Evolutionary conservation across 2,329 filamentous ascomycete genomes (phyloP).

Genomic region (Fusarium caatingaense): DNA sequence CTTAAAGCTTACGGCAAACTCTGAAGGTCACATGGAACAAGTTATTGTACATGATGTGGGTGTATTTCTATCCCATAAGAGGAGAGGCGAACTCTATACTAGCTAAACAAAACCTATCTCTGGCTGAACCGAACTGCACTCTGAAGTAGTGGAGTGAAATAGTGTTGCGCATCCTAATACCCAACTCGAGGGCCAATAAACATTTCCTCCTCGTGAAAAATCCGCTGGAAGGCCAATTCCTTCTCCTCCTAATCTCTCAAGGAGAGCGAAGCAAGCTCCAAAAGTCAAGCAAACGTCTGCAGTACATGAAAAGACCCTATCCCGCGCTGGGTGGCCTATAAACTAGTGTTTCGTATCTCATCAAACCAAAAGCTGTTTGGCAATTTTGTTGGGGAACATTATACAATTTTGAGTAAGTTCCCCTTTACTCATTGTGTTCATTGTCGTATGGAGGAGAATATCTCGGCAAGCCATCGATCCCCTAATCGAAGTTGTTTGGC

Average conservation of each 20-base stretch:
- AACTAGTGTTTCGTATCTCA: constrained; percentile 41
- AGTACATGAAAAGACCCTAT: constrained; percentile 41
- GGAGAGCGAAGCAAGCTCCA: constrained; percentile 30
- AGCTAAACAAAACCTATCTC: constrained; percentile 38
- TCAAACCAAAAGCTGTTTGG: constrained; percentile 36
- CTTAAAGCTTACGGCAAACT: not conserved
- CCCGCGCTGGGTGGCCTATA: constrained; percentile 31
- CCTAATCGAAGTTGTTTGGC: constrained; percentile 49
- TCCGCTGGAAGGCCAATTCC: constrained; percentile 5
- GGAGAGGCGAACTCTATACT: constrained; percentile 45
- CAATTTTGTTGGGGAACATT: constrained; percentile 33
- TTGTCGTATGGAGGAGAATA: not conserved
- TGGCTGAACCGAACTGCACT: constrained; percentile 33
- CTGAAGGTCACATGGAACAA: not conserved
- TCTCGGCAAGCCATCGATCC: not conserved
- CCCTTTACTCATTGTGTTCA: constrained; percentile 22
- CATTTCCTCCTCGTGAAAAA: constrained; percentile 18
- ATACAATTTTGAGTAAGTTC: constrained; percentile 40
- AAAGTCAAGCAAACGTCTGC: constrained; percentile 31
- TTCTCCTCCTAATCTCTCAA: constrained; percentile 3
- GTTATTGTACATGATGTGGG: constrained; percentile 12
- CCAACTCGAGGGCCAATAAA: constrained; percentile 37
- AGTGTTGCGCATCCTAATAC: constrained; percentile 27
- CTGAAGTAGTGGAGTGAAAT: constrained; percentile 15
- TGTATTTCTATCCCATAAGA: constrained; percentile 42